Evolutionary conservation across 169 alveolate species (phyloP).

Genomic region (Miamiensis avidus): DNA sequence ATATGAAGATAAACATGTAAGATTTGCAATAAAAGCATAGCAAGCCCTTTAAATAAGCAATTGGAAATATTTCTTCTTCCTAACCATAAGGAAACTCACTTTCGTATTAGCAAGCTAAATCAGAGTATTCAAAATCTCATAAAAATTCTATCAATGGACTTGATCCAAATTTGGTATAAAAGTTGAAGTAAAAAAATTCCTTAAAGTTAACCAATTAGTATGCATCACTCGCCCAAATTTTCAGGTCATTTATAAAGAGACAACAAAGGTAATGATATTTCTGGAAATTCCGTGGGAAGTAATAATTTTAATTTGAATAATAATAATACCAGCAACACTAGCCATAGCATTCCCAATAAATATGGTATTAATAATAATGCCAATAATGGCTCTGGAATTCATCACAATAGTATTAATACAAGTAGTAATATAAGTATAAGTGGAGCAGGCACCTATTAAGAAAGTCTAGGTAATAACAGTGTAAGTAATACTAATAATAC

Average conservation of each 20-base stretch:
- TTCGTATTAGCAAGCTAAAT: not conserved
- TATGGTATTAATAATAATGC: not conserved
- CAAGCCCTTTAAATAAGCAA: not conserved
- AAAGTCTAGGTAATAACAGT: no score
- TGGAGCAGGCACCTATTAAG: no score
- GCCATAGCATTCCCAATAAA: not conserved
- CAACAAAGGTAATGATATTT: no score
- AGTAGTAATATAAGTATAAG: no score
- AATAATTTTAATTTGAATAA: no score
- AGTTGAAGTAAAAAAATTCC: no score
- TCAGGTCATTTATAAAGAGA: no score
- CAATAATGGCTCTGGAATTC: no score
- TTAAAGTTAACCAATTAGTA: not conserved
- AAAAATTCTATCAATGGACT: not conserved
- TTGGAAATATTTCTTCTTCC: not conserved
- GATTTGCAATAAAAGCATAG: not conserved
- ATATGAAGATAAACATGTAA: not conserved
- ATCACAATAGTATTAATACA: no score
- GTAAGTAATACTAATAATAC: not conserved
- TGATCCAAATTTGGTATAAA: not conserved
- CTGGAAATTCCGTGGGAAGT: no score
- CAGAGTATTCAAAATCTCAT: not conserved
- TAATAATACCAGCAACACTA: not conserved
- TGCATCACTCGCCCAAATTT: not conserved
- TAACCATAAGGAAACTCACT: not conserved